Evolutionary conservation across 192 early-diverging fungal species (phyloP), one percentile per base, ranked within the genome.

Genomic region (Entomortierella parvispora): DNA sequence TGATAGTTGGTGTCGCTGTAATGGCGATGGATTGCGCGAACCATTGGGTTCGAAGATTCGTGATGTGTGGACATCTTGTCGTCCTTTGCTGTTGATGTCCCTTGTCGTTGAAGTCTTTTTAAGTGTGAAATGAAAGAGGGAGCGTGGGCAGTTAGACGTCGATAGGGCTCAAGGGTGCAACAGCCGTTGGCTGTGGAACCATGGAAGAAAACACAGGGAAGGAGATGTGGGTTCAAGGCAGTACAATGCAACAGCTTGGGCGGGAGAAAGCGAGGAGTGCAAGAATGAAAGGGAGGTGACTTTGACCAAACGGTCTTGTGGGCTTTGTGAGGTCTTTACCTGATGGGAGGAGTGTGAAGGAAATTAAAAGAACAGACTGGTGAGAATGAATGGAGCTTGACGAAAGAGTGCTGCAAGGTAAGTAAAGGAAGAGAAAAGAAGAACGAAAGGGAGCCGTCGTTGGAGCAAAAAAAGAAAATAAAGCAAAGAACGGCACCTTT

Each of bases 1-100:
- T 53, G 23, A 50, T 80, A 82, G 17, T 58, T 55, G 2, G 78
- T 68, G 23, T 79, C 69, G 22, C 77, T 69, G 34, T 69, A 80
- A 32, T 82, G 70, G 29, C 54, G 43, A 25, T 65, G 53, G 22
- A 76, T 43, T 14, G 32, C 59, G 28, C 72, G 64, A 32, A 68
- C 53, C 2, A 76, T 14, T 4, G 34, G 31, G 43, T 50, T 59
- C 22, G 48, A 40, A 10, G 56, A 58, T 7, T 32, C 23, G 33
- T 49, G 32, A 5, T 63, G 49, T 28, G 62, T 65, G 49, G 42
- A 22, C 63, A 53, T 65, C 40, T 22, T 45, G 42, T 14, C n/a
- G 20, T 62, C n/a, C n/a, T n/a, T 40, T 40, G 37, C 12, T 9
- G 12, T 9, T 9, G 37, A 12, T 40, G 37, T 40, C 12, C 37